phyloP scores from a whole-genome alignment of 2,329 filamentous ascomycete species.

The Fusarium drepaniforme region DNA sequence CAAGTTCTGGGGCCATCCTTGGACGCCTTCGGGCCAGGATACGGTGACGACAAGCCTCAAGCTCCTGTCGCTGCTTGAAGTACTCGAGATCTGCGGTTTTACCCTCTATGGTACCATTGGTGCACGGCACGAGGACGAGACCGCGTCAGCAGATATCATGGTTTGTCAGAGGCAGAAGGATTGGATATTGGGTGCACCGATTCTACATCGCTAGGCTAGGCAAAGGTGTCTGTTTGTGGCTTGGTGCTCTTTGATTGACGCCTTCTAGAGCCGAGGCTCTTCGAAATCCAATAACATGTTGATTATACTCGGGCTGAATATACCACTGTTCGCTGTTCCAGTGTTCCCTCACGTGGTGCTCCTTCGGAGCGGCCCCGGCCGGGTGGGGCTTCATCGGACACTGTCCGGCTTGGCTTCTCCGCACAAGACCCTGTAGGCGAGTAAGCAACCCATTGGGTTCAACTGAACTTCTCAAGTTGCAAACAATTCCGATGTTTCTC shows the following conservation, averaged over 20 bases:
- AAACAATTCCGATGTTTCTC: not conserved
- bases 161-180: constrained; percentile 23
- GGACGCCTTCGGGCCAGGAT: not conserved
- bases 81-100: constrained; percentile 16
- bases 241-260: not conserved
- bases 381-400: not conserved
- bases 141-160: constrained; percentile 13
- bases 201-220: constrained; percentile 17
- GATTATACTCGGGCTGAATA: not conserved
- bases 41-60: constrained; percentile 13
- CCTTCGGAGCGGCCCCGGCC: not conserved
- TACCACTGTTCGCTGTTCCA: not conserved
- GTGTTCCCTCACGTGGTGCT: not conserved
- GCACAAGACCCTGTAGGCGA: not conserved
- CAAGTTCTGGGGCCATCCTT: constrained; percentile 16
- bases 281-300: not conserved
- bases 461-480: not conserved
- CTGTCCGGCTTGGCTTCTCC: not conserved
- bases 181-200: constrained; percentile 28
- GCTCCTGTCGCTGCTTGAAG: constrained; percentile 11
- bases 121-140: constrained; percentile 1
- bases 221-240: not conserved
- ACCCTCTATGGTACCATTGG: constrained; percentile 1
- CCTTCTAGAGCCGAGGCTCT: not conserved
- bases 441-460: not conserved